Conservation (phyloP, 495 filamentous ascomycete genomes). For the Aspergillus olivimuriae region DNA sequence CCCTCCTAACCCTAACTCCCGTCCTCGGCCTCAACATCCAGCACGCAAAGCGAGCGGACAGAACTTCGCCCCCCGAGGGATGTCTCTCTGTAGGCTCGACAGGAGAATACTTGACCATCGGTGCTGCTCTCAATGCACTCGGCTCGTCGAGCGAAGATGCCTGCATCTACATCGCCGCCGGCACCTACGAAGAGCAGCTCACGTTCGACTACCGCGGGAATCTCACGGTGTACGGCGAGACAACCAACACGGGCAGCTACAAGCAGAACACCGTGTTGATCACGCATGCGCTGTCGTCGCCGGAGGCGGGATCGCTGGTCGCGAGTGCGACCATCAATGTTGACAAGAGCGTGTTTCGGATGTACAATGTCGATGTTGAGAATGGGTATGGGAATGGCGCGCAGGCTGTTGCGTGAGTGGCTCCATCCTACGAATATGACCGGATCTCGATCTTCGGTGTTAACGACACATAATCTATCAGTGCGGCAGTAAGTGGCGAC, state of each 20-base stretch:
- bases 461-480: constrained; percentile 1
- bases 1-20: neutral
- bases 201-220: constrained; percentile 36
- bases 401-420: constrained; percentile 33
- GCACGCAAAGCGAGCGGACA: neutral
- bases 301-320: constrained; percentile 37
- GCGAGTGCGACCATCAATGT: constrained; percentile 52
- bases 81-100: constrained; percentile 23
- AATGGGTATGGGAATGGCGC: constrained; percentile 40
- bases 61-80: constrained; percentile 15
- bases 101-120: constrained; percentile 23
- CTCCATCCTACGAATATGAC: neutral
- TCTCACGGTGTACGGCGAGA: constrained; percentile 48
- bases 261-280: constrained; percentile 56
- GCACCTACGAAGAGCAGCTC: constrained; percentile 45
- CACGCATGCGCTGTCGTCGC: constrained; percentile 43
- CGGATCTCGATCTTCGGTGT: too few species aligned
- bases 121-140: constrained; percentile 19
- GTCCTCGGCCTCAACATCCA: neutral
- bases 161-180: constrained; percentile 32
- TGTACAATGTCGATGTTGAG: constrained; percentile 59
- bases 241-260: constrained; percentile 48
- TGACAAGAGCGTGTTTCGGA: constrained; percentile 38
- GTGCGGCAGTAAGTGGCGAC: constrained; percentile 43
- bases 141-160: constrained; percentile 16